phyloP scores from a whole-genome alignment of 2,329 filamentous ascomycete genomes.

The Thielaviopsis ethacetica region DNA sequence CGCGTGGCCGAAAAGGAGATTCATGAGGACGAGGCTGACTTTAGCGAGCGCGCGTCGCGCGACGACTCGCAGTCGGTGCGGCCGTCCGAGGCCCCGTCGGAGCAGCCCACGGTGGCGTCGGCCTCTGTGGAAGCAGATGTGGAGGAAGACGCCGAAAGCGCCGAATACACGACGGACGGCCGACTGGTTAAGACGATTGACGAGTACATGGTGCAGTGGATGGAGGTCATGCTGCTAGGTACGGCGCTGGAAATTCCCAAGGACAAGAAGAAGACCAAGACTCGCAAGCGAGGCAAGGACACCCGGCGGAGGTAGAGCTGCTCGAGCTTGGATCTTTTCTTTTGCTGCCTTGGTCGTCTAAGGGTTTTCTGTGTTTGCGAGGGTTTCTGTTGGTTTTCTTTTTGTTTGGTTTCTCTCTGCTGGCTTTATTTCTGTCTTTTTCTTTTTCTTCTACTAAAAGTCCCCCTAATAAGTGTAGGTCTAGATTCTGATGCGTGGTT shows the following conservation, averaged over 20 bases:
- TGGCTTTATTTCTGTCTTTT: not conserved
- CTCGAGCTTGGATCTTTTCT: not conserved
- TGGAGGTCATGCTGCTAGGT: slow-evolving; percentile 44
- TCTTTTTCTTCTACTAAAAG: not conserved
- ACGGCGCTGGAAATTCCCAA: slow-evolving; percentile 46
- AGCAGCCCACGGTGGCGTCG: slow-evolving; percentile 15
- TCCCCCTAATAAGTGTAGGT: not conserved
- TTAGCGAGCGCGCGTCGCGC: slow-evolving; percentile 38
- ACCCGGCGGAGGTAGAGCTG: slow-evolving; percentile 33
- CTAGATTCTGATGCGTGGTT: not conserved
- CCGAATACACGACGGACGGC: slow-evolving; percentile 44
- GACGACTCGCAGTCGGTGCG: slow-evolving; percentile 10
- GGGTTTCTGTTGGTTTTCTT: not conserved
- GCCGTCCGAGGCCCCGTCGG: not conserved
- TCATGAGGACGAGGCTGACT: slow-evolving; percentile 71
- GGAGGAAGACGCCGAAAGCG: slow-evolving; percentile 15
- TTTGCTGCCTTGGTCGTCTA: not conserved
- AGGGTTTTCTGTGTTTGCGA: not conserved
- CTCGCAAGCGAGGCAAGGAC: slow-evolving; percentile 36
- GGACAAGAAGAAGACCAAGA: slow-evolving; percentile 48
- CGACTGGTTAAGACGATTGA: slow-evolving; percentile 46
- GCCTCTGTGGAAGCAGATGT: slow-evolving; percentile 19
- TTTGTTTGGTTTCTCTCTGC: too few relatives aligned
- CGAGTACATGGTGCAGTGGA: slow-evolving; percentile 56
- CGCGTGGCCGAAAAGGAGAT: slow-evolving; percentile 79